A percentile compares a stretch with the other conserved stretches of the same genome.
These are phyloP conservation scores for Aspergillus calidoustus DNA, from an alignment of 2,329 filamentous ascomycete genomes.

Conservation along the genomic window DNA sequence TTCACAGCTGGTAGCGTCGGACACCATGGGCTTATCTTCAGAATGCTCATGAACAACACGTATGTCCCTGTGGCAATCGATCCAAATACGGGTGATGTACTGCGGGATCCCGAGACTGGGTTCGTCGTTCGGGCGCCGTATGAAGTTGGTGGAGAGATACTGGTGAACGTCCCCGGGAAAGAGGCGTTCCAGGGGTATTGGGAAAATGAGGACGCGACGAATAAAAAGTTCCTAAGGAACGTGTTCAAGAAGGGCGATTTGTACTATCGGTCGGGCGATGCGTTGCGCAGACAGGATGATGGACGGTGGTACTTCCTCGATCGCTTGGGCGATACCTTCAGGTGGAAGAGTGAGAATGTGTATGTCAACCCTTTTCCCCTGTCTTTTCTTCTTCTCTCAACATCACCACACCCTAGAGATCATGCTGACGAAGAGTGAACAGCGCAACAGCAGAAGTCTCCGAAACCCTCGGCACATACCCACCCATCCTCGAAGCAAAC, in stretches of 20 bases:
- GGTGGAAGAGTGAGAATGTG: constrained; percentile 75
- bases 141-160: constrained; percentile 74
- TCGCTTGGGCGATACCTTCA: constrained; percentile 72
- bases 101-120: constrained; percentile 68
- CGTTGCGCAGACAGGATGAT: constrained; percentile 64
- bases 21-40: constrained; percentile 68
- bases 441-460: constrained; percentile 66
- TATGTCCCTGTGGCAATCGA: constrained; percentile 72
- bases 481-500: constrained; percentile 67
- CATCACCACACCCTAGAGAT: no score
- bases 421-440: neutral
- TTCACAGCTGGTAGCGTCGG: constrained; percentile 69
- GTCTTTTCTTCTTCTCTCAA: neutral
- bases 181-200: constrained; percentile 71
- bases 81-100: constrained; percentile 68
- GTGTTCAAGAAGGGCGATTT: constrained; percentile 70
- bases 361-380: constrained; percentile 32
- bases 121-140: constrained; percentile 68
- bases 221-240: constrained; percentile 67
- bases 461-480: constrained; percentile 63
- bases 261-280: constrained; percentile 72
- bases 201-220: constrained; percentile 68
- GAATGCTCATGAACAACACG: constrained; percentile 57
- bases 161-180: constrained; percentile 65
- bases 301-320: constrained; percentile 74